Evolutionary conservation across 257 asterid species (phyloP).

Genomic region (Ehretia macrophylla): DNA sequence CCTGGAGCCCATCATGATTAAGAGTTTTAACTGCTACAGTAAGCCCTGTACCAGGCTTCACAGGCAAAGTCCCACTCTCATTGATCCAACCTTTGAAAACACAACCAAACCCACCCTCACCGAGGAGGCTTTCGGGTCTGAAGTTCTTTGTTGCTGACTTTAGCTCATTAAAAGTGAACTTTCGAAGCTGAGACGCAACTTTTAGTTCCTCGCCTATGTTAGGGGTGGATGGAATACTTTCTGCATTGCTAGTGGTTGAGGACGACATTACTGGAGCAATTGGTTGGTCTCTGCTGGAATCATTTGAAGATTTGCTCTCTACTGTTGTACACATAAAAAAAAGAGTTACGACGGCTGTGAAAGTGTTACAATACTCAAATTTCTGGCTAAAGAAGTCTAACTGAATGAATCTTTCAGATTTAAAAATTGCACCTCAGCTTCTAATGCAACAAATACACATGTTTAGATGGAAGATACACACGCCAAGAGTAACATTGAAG

Average conservation of each 20-base stretch:
- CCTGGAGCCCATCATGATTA: constrained; percentile 83
- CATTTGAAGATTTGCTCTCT: constrained; percentile 60
- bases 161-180: constrained; percentile 59
- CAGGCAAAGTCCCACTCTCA: constrained; percentile 58
- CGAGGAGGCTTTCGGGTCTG: constrained; percentile 68
- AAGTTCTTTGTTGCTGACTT: constrained; percentile 70
- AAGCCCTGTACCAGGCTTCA: constrained; percentile 71
- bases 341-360: background rate
- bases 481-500: too few relatives aligned
- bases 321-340: constrained; percentile 34
- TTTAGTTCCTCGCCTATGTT: constrained; percentile 54
- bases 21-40: constrained; percentile 85
- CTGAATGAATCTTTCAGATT: too few relatives aligned
- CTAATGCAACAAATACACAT: too few relatives aligned
- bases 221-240: constrained; percentile 61
- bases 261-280: constrained; percentile 57
- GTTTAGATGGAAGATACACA: too few relatives aligned
- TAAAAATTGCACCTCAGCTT: too few relatives aligned
- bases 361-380: too few relatives aligned
- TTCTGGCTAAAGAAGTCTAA: too few relatives aligned
- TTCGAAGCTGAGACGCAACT: constrained; percentile 77
- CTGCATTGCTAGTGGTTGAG: constrained; percentile 56
- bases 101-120: constrained; percentile 91
- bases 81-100: constrained; percentile 90
- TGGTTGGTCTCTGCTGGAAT: constrained; percentile 48